Evolutionary conservation across 2,329 filamentous ascomycete species (phyloP), one percentile per base, ranked within the genome.

Genomic region (Pestalotiopsis sp.): DNA sequence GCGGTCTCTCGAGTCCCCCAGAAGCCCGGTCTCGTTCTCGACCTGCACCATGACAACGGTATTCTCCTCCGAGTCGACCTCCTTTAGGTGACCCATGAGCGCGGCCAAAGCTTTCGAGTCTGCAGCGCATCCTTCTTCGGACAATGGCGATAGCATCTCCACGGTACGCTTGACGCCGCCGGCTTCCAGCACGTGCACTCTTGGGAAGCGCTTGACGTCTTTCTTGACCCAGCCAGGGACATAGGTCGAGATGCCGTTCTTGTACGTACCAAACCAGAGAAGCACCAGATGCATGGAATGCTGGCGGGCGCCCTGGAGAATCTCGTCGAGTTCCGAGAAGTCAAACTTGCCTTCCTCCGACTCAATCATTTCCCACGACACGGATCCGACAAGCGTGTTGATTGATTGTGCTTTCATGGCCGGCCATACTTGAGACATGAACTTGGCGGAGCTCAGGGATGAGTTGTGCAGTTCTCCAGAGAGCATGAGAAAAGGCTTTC

Each of bases 21-120:
- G 72, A 14, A 83, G 64, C 0, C 82, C 82, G 1, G 75, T 76
- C 72, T 84, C 82, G 60, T 84, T 84, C 72, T 84, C 81, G 14
- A 84, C 81, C 68, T 84, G 82, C 3, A 83, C 78, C 82, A 83
- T 84, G 10, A 84, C 69, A 3, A 84, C 81, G 1, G 81, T 84
- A 4, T 75, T 78, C 55, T 83, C 74, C n/a, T 75, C 71, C 30
- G 71, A 72, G 63, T 83, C 81, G 6, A 83, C 66, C 11, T 81
- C 72, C 58, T 79, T 79, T 1, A 71, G 64, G 39, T 72, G 38
- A 3, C 38, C 55, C 70, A 79, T 76, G 6, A 81, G 68, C 10
- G 72, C 73, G 0, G 74, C 70, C 39, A 81, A 80, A 0, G 79
- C 79, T 3, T 68, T 69, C 0, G 73, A 70, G 61, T 81, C 79